Percentiles rank a stretch among this genome's conserved stretches.
phyloP scores from a whole-genome alignment of 2,329 filamentous ascomycete genomes.

The Bipolaris bicolor region DNA sequence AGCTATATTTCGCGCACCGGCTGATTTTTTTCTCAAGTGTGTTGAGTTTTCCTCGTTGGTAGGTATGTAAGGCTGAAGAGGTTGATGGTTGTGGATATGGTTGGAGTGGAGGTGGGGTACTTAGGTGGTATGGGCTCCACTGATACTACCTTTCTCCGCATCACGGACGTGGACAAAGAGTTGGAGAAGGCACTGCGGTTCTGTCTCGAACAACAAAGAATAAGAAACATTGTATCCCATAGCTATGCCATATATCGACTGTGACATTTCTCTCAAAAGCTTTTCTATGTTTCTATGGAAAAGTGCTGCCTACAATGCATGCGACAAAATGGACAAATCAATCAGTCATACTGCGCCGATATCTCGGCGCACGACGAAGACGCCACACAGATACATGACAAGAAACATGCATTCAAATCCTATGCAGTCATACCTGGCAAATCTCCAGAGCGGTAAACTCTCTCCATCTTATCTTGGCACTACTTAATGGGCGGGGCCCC shows the following conservation, averaged over 20 bases:
- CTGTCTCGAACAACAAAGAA: conserved; percentile 9
- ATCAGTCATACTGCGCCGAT: too few relatives aligned
- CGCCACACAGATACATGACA: too few relatives aligned
- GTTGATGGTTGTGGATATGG: neutral
- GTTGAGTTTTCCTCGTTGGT: neutral
- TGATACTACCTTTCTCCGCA: neutral
- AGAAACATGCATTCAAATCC: too few relatives aligned
- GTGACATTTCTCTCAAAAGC: too few relatives aligned
- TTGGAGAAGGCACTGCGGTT: neutral
- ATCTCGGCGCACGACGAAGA: too few relatives aligned
- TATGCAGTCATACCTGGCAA: neutral
- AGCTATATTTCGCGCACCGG: neutral
- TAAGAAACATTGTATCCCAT: neutral
- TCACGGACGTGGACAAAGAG: neutral
- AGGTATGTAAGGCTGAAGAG: neutral
- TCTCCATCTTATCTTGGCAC: neutral
- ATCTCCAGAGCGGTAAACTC: neutral
- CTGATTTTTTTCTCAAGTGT: neutral
- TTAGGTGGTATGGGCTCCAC: neutral
- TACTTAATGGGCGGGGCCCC: neutral
- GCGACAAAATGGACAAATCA: too few relatives aligned
- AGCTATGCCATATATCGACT: too few relatives aligned
- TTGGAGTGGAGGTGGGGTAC: too few relatives aligned
- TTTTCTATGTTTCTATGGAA: too few relatives aligned
- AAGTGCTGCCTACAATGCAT: too few relatives aligned